A percentile compares a stretch with the other conserved stretches of the same genome.
phyloP scores from a whole-genome alignment of 768 basidiomycete species.

The Tulasnella sp. region DNA sequence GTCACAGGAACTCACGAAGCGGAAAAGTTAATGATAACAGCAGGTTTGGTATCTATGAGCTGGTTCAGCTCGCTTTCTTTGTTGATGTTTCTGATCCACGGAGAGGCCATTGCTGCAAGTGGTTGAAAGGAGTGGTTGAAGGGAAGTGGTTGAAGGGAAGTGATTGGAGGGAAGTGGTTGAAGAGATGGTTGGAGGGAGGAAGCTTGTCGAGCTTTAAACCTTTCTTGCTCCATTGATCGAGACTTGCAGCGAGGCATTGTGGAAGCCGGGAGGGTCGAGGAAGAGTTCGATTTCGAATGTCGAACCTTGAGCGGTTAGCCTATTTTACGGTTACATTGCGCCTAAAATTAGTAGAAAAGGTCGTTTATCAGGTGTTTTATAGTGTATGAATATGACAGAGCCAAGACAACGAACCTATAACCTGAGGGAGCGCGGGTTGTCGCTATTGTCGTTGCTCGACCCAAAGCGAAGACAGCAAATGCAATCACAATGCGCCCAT shows the following conservation, averaged over 20 bases:
- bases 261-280: no score
- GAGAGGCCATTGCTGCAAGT: constrained; percentile 18
- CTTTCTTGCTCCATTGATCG: background rate
- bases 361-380: no score
- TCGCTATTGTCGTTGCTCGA: no score
- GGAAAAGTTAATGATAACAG: constrained; percentile 25
- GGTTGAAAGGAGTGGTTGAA: background rate
- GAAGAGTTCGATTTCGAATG: no score
- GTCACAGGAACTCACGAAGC: constrained; percentile 26
- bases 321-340: no score
- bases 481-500: no score
- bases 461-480: no score
- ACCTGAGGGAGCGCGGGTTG: no score
- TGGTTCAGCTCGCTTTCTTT: constrained; percentile 14
- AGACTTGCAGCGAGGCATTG: background rate
- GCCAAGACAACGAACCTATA: no score
- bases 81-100: constrained; percentile 18
- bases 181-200: constrained; percentile 23
- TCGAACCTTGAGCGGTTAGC: no score
- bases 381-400: no score
- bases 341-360: no score
- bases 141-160: constrained; percentile 17
- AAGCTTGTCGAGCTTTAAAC: background rate
- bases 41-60: constrained; percentile 22
- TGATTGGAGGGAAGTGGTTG: constrained; percentile 4